These are phyloP conservation scores for Zancudomyces culisetae DNA, from an alignment of 371 early-diverging fungal species.

Conservation along the genomic window DNA sequence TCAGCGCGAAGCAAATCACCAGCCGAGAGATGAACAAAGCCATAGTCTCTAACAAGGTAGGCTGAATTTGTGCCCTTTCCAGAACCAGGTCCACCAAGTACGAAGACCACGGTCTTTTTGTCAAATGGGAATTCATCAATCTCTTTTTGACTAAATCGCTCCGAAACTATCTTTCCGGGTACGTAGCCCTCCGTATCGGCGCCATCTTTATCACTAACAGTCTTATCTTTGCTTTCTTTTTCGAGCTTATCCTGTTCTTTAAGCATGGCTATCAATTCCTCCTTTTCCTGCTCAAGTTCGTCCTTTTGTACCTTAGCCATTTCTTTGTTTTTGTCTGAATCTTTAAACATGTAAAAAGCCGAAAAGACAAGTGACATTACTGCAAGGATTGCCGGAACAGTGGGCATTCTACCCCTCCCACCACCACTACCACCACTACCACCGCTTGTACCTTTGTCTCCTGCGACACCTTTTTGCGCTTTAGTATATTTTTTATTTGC, in stretches of 20 bases:
- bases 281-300: not conserved
- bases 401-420: not conserved
- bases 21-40: constrained; percentile 88
- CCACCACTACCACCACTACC: no score
- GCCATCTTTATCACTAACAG: not conserved
- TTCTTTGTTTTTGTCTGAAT: not conserved
- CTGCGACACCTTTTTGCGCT: no score
- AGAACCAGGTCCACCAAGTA: constrained; percentile 70
- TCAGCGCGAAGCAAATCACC: constrained; percentile 91
- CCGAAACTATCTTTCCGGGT: not conserved
- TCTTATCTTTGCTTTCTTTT: not conserved
- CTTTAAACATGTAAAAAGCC: not conserved
- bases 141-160: constrained; percentile 4
- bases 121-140: constrained; percentile 14
- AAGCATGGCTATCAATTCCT: not conserved
- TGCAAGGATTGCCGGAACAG: constrained; percentile 4
- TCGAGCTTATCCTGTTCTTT: not conserved
- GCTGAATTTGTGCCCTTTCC: constrained; percentile 92
- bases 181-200: not conserved
- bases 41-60: constrained; percentile 68
- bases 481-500: no score
- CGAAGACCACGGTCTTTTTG: constrained; percentile 38
- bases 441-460: no score
- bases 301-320: not conserved
- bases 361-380: not conserved